Evolutionary conservation across 73 alveolate genomes (phyloP).

Genomic region (Paramecium bursaria): DNA sequence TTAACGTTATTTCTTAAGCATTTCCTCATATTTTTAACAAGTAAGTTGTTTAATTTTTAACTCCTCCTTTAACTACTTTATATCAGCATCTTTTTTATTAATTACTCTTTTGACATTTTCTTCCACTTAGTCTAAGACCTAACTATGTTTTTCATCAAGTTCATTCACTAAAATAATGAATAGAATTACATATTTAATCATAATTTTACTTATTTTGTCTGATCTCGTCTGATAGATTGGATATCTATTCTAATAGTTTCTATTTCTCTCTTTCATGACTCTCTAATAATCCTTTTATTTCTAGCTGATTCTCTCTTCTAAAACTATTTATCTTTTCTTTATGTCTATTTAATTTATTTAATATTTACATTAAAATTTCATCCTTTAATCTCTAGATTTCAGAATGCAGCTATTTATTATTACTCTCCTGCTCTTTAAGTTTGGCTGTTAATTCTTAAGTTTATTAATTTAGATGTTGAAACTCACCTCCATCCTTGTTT

Average conservation of each 20-base stretch:
- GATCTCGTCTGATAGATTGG: constrained; percentile 30
- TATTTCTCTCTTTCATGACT: constrained; percentile 51
- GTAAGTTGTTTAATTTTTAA: constrained; percentile 80
- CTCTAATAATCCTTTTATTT: constrained; percentile 32
- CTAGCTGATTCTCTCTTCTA: constrained; percentile 3
- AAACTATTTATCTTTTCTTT: constrained; percentile 17
- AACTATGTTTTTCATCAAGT: constrained; percentile 78
- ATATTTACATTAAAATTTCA: not conserved
- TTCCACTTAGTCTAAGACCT: constrained; percentile 89
- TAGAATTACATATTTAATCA: constrained; percentile 48
- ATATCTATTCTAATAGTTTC: not conserved
- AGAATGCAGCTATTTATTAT: constrained; percentile 7
- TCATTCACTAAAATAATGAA: constrained; percentile 69
- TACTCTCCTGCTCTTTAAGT: constrained; percentile 39
- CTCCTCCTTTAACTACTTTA: constrained; percentile 85
- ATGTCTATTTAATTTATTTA: not conserved
- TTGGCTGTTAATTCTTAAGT: constrained; percentile 49
- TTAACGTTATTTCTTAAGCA: constrained; percentile 92
- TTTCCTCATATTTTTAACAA: constrained; percentile 87
- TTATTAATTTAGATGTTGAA: constrained; percentile 41
- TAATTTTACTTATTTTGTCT: constrained; percentile 32
- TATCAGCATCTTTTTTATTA: constrained; percentile 89
- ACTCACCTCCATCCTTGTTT: constrained; percentile 62
- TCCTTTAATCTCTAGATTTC: constrained; percentile 29
- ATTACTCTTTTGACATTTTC: constrained; percentile 88